Conservation (phyloP, 2,329 filamentous ascomycete genomes). For the Dactylonectria macrodidyma region DNA sequence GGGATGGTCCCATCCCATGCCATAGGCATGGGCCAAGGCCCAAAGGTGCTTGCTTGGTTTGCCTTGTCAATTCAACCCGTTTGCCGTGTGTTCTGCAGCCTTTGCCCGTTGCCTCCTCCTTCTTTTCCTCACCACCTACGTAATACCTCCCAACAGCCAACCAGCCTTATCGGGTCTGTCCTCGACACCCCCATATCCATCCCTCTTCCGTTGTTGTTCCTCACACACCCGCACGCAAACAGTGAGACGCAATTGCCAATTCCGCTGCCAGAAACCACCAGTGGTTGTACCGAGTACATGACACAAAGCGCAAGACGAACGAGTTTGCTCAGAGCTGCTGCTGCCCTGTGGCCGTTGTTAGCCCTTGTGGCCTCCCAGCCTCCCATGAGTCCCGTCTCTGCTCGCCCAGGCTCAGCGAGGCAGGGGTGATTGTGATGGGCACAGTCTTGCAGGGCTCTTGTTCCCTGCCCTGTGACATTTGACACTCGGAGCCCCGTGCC, state of each 20-base stretch:
- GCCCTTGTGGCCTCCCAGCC: conserved; percentile 12
- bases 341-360: conserved; percentile 2
- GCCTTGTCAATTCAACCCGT: conserved; percentile 17
- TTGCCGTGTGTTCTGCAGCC: neutral
- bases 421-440: conserved; percentile 29
- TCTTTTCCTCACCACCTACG: conserved; percentile 27
- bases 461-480: conserved; percentile 34
- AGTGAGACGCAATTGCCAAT: conserved; percentile 8
- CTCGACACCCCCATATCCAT: conserved; percentile 11
- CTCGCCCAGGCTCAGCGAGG: conserved; percentile 17
- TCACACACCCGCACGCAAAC: conserved; percentile 14
- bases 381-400: conserved; percentile 7
- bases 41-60: conserved; percentile 11
- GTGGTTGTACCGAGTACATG: neutral
- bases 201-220: conserved; percentile 1
- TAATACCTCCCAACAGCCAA: conserved; percentile 18
- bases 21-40: conserved; percentile 39
- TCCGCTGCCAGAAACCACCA: conserved; percentile 10
- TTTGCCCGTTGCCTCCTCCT: conserved; percentile 19
- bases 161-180: conserved; percentile 24
- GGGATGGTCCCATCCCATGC: conserved; percentile 39
- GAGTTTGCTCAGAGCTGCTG: conserved; percentile 17
- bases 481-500: conserved; percentile 18
- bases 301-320: conserved; percentile 2
- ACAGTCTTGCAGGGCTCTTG: conserved; percentile 36